Evolutionary conservation across 1,139 yeast species (phyloP).

Genomic region (Nadsonia commutata): DNA sequence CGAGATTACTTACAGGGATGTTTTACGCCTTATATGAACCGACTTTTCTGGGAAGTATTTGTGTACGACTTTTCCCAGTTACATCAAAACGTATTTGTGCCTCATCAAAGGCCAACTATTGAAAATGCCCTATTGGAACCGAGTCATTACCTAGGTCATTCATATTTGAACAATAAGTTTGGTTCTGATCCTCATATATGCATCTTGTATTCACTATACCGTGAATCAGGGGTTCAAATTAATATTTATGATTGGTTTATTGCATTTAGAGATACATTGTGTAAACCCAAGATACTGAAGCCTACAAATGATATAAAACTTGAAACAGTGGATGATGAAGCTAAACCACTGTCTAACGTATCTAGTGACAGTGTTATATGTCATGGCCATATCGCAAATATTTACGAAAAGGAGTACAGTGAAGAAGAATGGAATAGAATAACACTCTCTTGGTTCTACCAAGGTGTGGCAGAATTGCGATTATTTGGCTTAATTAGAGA

Average conservation of each 20-base stretch:
- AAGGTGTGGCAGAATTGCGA: constrained; percentile 41
- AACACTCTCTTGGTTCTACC: constrained; percentile 41
- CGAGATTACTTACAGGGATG: background rate
- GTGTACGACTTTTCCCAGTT: constrained; percentile 14
- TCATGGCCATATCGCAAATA: no score
- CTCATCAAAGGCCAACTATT: constrained; percentile 25
- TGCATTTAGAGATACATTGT: constrained; percentile 50
- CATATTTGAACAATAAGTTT: constrained; percentile 5
- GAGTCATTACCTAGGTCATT: constrained; percentile 17
- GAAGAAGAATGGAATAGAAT: constrained; percentile 36
- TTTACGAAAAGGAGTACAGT: constrained; percentile 11
- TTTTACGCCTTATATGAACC: constrained; percentile 7
- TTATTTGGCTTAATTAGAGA: constrained; percentile 39
- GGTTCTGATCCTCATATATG: constrained; percentile 37
- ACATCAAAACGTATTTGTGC: constrained; percentile 25
- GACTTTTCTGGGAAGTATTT: constrained; percentile 16
- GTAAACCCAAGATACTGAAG: constrained; percentile 17
- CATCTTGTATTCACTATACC: constrained; percentile 50
- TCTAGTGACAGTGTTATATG: no score
- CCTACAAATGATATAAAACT: background rate
- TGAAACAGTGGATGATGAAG: no score
- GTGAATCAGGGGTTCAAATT: constrained; percentile 65
- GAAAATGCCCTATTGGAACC: constrained; percentile 27
- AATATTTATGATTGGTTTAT: constrained; percentile 66
- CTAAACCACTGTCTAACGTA: no score